Conservation (phyloP, 1,284 basidiomycete genomes). For the Rhodotorula mucilaginosa region DNA sequence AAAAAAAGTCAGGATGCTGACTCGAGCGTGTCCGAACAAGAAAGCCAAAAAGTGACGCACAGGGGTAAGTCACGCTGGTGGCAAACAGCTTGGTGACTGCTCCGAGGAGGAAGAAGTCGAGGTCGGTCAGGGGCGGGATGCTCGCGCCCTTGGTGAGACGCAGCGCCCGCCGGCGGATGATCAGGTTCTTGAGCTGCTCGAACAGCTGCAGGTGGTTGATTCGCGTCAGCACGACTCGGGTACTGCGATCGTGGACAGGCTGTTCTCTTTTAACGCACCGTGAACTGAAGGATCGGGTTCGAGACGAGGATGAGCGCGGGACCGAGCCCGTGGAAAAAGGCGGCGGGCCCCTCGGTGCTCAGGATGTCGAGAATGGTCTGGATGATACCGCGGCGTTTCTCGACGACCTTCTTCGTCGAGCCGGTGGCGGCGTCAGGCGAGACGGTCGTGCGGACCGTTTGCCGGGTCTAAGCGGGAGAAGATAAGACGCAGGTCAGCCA, state of each 20-base stretch:
- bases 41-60: conserved; percentile 4
- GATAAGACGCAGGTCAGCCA: too few relatives aligned
- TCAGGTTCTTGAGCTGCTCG: conserved; percentile 78
- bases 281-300: conserved; percentile 79
- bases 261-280: conserved; percentile 41
- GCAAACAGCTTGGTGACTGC: conserved; percentile 64
- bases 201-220: conserved; percentile 57
- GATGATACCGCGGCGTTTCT: conserved; percentile 50
- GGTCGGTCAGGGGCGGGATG: conserved; percentile 61
- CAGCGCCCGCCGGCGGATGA: conserved; percentile 60
- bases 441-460: conserved; percentile 53
- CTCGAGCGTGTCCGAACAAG: neutral
- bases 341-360: conserved; percentile 70
- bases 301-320: conserved; percentile 89
- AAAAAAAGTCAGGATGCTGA: neutral
- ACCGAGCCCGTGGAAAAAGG: conserved; percentile 93
- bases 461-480: conserved; percentile 61
- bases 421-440: conserved; percentile 21
- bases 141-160: conserved; percentile 50
- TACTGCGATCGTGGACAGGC: too few relatives aligned
- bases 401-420: conserved; percentile 30
- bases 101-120: conserved; percentile 85
- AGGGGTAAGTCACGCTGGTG: conserved; percentile 46
- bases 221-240: neutral
- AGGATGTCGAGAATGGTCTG: conserved; percentile 72